Evolutionary conservation across 208 protist species (phyloP), one percentile per base, ranked within the genome.

Genomic region (Acanthamoeba triangularis): DNA sequence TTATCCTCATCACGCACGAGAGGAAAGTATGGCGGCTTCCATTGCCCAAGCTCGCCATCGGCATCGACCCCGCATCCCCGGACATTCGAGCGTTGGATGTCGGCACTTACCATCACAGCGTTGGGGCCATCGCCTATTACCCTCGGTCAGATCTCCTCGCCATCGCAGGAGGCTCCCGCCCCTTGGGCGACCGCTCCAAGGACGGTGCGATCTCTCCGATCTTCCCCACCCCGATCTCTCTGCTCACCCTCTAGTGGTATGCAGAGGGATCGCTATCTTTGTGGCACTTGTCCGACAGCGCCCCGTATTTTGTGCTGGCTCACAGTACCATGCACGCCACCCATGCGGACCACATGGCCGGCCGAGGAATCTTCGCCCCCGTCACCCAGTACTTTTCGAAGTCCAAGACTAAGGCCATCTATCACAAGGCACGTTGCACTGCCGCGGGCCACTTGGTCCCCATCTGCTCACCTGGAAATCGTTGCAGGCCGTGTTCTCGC

Each of bases 1-100:
- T 92, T 18, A 92, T 92, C 14, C 59, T 92, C 33, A 74, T 92
- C 18, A 92, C 85, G 0, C 85, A 92, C 44, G 85, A 92, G 63
- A 25, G 85, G 16, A 92, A 63, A 37, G 85, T 92, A 13, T 63
- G n/a, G 63, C 85, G 33, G 41, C 16, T 69, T 54, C 44, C 54
- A 13, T 35, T 92, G 5, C 85, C 85, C n/a, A 92, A 92, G 85
- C 85, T 72, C 35, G 59, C 63, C 35, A 65, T 91, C 52, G 59
- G 49, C 28, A 91, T 72, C 33, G 74, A 84, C 41, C 74, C 74
- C 16, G 23, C 33, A 13, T 41, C 74, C 0, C 37, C 74, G 6
- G 74, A 41, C 6, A 52, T 84, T 13, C 67, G 54, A 41, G 54
- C 63, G 35, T 47, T 92, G 44, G 85, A 92, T 92, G 41, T 92